Evolutionary conservation across 1,139 yeast species (phyloP), one percentile per base, ranked within the genome.

Genomic region (Taphrina pruni): DNA sequence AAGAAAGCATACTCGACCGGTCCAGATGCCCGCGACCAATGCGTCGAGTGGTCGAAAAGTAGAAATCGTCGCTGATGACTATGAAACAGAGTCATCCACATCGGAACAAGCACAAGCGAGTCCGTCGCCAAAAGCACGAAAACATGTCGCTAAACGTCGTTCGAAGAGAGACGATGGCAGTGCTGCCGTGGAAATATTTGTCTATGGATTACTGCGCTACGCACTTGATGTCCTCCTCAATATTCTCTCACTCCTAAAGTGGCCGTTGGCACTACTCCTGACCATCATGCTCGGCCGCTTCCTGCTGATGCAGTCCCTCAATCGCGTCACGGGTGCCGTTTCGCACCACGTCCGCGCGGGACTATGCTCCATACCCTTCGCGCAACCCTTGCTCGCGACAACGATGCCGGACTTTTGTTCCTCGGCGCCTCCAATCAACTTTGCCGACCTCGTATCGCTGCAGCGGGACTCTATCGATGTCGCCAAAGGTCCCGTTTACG

Each of bases 201-300:
- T 54, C 39, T 54, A 35, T 54, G 41, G 43, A 6, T 1, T 38
- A 14, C 36, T 56, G 36, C 48, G 20, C 14, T 58, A 58, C 43
- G 43, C 26, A 8, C 26, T 58, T 14, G 62, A 58, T 26, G 54
- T 58, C 21, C 43, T 58, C 11, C 39, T 32, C 62, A 58, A 58
- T 17, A 58, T 64, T 20, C 38, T 64, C 52, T 32, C 55, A 7
- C 61, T 64, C 9, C 56, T 64, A 38, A 64, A 55, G 36, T 64
- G 67, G 67, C 67, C 67, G 12, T 41, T 64, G 36, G 67, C 67
- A 12, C 45, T 64, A 12, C 20, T 38, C 14, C 55, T 64, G 20
- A 54, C 61, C 35, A 26, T 55, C 36, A 12, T 35, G 20, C 51
- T 64, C 41, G 67, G 51, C 20, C 48, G 67, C 39, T 55, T 64